Evolutionary conservation across 352 stramenopile genomes (phyloP), one percentile per base, ranked within the genome.

Genomic region (Phytophthora chlamydospora): DNA sequence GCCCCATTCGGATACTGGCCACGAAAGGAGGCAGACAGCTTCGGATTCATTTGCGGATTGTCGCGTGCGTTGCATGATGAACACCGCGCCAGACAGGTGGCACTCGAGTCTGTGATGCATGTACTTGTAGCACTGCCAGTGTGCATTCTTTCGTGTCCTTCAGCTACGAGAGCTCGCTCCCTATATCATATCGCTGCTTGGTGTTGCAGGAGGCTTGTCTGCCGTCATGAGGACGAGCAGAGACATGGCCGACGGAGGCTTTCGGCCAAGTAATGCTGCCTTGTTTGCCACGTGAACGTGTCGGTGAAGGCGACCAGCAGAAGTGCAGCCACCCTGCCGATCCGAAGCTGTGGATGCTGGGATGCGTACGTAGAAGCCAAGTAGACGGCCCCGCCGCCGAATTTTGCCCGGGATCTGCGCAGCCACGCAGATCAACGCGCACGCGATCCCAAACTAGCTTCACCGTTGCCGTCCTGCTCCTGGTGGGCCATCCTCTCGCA

Each of bases 141-240:
- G 24, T 4, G 24, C 42, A 60, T 71, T 71, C 62, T 71, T 71
- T 71, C 56, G 62, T 58, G 62, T 66, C 47, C 34, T 29, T 27
- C 17, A 29, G 53, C 49, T 34, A 29, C 21, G 19, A 39, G 33
- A 39, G 41, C 47, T 53, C 46, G 41, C 47, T 53, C 40, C 56
- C 46, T 62, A 71, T 67, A 71, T 71, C 62, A 71, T 67, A 54
- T 71, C 57, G 56, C 56, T 56, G 57, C 45, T 62, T 54, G 57
- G 39, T 21, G 34, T 48, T 63, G 59, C 47, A 31, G 31, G 21
- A 68, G 33, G 42, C 54, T 55, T 68, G 45, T 68, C 60, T 68
- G 60, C 53, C 39, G 53, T 68, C 60, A 63, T 42, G 39, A 36
- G 39, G 33, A 51, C 41, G 62, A 45, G 34, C 56, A 71, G 56